These are phyloP conservation scores for Vaccinium corymbosum DNA, from an alignment of 148 eudicot species.

Conservation along the genomic window DNA sequence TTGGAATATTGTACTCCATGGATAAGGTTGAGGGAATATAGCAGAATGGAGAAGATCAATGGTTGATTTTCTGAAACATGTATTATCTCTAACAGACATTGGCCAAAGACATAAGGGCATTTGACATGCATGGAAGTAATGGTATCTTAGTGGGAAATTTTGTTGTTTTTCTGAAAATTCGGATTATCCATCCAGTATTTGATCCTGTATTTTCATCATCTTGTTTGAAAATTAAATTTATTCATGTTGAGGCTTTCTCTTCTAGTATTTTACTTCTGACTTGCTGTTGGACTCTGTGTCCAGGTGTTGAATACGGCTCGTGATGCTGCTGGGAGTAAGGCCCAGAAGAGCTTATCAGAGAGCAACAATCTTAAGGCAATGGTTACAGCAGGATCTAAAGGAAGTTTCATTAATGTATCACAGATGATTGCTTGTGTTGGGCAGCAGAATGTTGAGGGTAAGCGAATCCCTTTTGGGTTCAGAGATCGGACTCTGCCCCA, in stretches of 20 bases:
- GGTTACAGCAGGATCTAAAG: conserved; percentile 99
- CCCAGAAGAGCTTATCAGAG: conserved; percentile 84
- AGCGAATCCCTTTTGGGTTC: conserved; percentile 96
- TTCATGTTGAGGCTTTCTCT: background rate
- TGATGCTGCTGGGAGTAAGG: conserved; percentile 99
- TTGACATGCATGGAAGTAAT: background rate
- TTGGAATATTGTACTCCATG: background rate
- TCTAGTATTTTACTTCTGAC: background rate
- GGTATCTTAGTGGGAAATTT: background rate
- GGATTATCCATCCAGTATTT: background rate
- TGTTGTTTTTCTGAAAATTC: too few species aligned
- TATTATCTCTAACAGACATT: background rate
- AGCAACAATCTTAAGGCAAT: conserved; percentile 97
- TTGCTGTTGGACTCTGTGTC: conserved; percentile 4
- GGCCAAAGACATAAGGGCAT: background rate
- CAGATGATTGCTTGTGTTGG: conserved; percentile 99
- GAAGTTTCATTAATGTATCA: conserved; percentile 98
- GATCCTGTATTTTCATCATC: background rate
- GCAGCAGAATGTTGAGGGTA: conserved; percentile 98
- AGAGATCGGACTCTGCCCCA: conserved; percentile 89
- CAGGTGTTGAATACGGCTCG: conserved; percentile 98
- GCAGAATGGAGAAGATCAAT: background rate
- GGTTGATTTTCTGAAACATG: background rate
- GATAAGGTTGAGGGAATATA: background rate
- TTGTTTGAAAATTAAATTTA: background rate